phyloP scores from a whole-genome alignment of 768 basidiomycete genomes.

The Wakefieldia striispora region DNA sequence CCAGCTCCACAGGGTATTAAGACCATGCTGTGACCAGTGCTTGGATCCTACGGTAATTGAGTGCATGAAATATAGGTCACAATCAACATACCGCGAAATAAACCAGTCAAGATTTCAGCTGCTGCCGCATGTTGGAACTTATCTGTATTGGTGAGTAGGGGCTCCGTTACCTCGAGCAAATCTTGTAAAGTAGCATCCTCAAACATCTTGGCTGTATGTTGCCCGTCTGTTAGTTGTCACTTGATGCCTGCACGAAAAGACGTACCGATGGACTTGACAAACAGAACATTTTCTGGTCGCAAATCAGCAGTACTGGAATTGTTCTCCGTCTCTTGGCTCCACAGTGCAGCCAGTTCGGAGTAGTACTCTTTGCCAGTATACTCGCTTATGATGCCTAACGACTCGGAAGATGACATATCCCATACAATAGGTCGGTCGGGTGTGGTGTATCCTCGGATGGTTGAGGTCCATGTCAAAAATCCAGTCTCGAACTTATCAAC shows the following conservation, averaged over 20 bases:
- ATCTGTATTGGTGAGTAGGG: slow-evolving; percentile 60
- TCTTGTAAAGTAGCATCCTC: slow-evolving; percentile 50
- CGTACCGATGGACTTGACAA: slow-evolving; percentile 49
- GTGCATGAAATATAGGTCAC: neutral
- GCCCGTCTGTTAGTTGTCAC: slow-evolving; percentile 29
- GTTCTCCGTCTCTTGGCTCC: slow-evolving; percentile 79
- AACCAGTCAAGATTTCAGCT: slow-evolving; percentile 68
- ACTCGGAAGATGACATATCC: slow-evolving; percentile 51
- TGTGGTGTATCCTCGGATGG: slow-evolving; percentile 58
- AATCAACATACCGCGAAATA: slow-evolving; percentile 59
- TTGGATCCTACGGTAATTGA: slow-evolving; percentile 58
- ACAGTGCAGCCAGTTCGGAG: slow-evolving; percentile 56
- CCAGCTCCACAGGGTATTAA: slow-evolving; percentile 72
- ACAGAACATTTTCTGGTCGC: slow-evolving; percentile 49
- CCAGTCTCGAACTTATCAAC: slow-evolving; percentile 77
- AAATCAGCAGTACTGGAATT: slow-evolving; percentile 51
- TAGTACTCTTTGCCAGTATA: slow-evolving; percentile 56
- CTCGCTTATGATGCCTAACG: slow-evolving; percentile 51
- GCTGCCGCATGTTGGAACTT: slow-evolving; percentile 87
- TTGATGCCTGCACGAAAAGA: slow-evolving; percentile 36
- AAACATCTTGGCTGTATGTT: slow-evolving; percentile 60
- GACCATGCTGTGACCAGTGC: slow-evolving; percentile 66
- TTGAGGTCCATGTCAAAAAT: slow-evolving; percentile 70
- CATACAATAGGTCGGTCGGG: slow-evolving; percentile 44
- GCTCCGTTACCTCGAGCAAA: slow-evolving; percentile 56